These are phyloP conservation scores for Mycogone perniciosa DNA, from an alignment of 2,329 filamentous ascomycete genomes.

Conservation along the genomic window DNA sequence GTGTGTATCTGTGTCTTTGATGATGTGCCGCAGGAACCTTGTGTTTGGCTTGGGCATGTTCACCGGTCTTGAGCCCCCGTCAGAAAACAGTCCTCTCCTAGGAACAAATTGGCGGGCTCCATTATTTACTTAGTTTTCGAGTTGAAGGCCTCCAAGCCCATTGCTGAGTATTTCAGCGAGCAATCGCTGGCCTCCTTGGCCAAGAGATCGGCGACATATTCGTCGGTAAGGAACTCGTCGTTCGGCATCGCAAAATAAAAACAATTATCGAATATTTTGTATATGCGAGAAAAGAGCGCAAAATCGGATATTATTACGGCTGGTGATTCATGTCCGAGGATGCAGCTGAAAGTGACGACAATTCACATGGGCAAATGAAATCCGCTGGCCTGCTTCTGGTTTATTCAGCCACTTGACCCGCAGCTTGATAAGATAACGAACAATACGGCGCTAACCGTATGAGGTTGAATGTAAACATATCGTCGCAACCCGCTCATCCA, in stretches of 20 bases:
- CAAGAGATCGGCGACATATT: constrained; percentile 74
- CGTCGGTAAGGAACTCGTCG: constrained; percentile 58
- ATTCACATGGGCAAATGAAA: background rate
- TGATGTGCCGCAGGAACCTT: constrained; percentile 78
- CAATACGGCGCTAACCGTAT: constrained; percentile 20
- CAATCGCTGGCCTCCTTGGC: constrained; percentile 70
- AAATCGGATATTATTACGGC: background rate
- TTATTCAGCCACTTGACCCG: background rate
- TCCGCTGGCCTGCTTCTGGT: background rate
- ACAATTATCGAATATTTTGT: background rate
- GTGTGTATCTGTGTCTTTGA: constrained; percentile 80
- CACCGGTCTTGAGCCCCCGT: constrained; percentile 43
- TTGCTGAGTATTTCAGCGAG: constrained; percentile 65
- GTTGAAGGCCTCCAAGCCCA: constrained; percentile 63
- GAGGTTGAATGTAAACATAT: constrained; percentile 36
- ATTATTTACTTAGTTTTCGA: constrained; percentile 40
- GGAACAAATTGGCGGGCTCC: background rate
- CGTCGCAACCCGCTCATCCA: constrained; percentile 2
- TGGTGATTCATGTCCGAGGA: no score
- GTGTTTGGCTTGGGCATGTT: constrained; percentile 84
- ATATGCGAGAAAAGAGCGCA: background rate
- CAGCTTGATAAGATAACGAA: constrained; percentile 5
- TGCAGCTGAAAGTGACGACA: background rate
- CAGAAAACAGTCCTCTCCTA: constrained; percentile 3
- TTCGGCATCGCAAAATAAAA: constrained; percentile 30